Evolutionary conservation across 2,329 filamentous ascomycete species (phyloP).

Genomic region (Colletotrichum navitas): DNA sequence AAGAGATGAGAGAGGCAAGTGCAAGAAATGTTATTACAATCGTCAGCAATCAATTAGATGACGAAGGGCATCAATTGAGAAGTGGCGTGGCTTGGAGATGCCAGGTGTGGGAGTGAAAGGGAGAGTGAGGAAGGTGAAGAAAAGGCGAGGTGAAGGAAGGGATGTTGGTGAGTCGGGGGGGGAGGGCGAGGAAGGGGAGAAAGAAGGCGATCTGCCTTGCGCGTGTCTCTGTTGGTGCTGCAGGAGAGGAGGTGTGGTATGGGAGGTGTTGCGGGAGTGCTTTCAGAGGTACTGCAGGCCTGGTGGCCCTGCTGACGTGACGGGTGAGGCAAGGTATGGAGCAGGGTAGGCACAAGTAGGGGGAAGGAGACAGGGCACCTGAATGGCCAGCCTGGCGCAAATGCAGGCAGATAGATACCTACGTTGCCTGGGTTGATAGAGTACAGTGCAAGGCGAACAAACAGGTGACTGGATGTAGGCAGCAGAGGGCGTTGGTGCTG

Average conservation of each 20-base stretch:
- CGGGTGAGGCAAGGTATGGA: not conserved
- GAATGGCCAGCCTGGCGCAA: not conserved
- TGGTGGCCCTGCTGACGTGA: conserved; percentile 9
- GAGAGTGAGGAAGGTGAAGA: conserved; percentile 36
- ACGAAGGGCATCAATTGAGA: conserved; percentile 27
- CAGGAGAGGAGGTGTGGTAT: not conserved
- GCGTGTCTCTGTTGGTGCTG: not conserved
- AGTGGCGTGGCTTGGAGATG: conserved; percentile 27
- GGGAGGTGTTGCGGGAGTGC: conserved; percentile 7
- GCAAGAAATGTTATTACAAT: conserved; percentile 43
- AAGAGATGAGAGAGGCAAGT: conserved; percentile 43
- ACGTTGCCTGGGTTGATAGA: not conserved
- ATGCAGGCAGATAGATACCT: not conserved
- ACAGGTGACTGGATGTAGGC: conserved; percentile 10
- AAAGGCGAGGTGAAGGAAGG: conserved; percentile 39
- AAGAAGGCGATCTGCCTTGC: conserved; percentile 12
- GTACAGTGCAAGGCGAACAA: conserved; percentile 15
- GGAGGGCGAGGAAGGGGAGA: conserved; percentile 6
- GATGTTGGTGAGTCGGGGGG: conserved; percentile 9
- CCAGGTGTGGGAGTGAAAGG: conserved; percentile 22
- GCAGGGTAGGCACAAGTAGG: not conserved
- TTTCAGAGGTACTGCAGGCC: conserved; percentile 1
- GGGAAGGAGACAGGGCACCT: not conserved
- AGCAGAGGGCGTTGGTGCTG: not conserved
- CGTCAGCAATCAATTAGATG: conserved; percentile 23